Evolutionary conservation across 257 asterid species (phyloP).

Genomic region (Solanum peruvianum): DNA sequence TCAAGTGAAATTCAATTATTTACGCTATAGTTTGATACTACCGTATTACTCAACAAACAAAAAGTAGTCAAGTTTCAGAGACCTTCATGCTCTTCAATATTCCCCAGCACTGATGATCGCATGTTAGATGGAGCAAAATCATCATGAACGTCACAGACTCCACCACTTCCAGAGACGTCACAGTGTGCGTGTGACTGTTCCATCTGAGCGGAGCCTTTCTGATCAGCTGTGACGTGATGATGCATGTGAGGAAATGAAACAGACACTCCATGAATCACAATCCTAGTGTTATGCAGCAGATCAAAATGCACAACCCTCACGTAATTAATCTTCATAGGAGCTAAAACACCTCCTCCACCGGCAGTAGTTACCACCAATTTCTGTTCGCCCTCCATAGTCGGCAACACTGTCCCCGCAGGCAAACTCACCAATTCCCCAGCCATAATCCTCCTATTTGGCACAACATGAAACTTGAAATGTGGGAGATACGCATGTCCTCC

Average conservation of each 20-base stretch:
- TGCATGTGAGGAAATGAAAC: slow-evolving; percentile 53
- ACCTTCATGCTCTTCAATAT: slow-evolving; percentile 21
- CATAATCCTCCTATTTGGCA: slow-evolving; percentile 47
- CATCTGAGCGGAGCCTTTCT: slow-evolving; percentile 11
- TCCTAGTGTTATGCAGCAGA: slow-evolving; percentile 52
- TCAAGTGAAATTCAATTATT: background rate
- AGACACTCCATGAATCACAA: slow-evolving; percentile 47
- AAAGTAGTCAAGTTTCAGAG: slow-evolving; percentile 8
- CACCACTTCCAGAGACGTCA: slow-evolving; percentile 29
- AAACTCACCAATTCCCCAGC: slow-evolving; percentile 51
- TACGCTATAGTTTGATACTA: background rate
- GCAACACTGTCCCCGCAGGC: slow-evolving; percentile 28
- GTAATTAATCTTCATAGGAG: slow-evolving; percentile 51
- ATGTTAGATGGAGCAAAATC: slow-evolving; percentile 39
- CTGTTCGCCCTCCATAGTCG: slow-evolving; percentile 43
- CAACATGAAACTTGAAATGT: slow-evolving; percentile 52
- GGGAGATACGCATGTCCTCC: slow-evolving; percentile 42
- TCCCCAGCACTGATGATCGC: slow-evolving; percentile 15
- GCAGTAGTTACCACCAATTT: slow-evolving; percentile 48
- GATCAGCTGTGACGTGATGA: slow-evolving; percentile 11
- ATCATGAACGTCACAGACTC: slow-evolving; percentile 27
- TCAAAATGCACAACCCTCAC: slow-evolving; percentile 40
- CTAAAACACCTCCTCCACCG: slow-evolving; percentile 47
- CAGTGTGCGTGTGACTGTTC: slow-evolving; percentile 19
- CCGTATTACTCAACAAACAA: background rate